These are phyloP conservation scores for Rhizopogon vesiculosus DNA, from an alignment of 768 basidiomycete species.

Conservation along the genomic window DNA sequence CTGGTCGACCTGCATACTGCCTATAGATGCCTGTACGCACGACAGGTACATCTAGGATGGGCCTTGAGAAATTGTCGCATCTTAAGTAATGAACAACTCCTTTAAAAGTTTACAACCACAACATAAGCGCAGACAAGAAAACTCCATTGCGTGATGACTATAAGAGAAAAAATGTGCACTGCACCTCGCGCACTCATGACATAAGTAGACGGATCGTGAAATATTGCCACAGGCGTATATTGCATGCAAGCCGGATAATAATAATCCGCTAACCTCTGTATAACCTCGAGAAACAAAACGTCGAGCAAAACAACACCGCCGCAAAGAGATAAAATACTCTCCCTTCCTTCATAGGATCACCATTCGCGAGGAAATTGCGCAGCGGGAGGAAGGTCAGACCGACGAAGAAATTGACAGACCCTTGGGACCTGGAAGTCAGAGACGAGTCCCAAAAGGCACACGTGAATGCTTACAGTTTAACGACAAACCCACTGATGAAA, in stretches of 20 bases:
- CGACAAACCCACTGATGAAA: constrained; percentile 72
- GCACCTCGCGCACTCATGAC: too few relatives aligned
- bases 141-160: too few relatives aligned
- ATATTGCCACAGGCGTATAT: neutral
- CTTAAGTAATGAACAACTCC: too few relatives aligned
- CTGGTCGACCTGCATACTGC: too few relatives aligned
- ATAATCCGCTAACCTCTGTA: constrained; percentile 17
- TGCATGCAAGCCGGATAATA: neutral
- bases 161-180: too few relatives aligned
- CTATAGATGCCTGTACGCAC: too few relatives aligned
- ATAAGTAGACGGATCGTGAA: neutral
- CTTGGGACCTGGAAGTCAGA: constrained; percentile 30
- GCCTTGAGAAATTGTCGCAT: too few relatives aligned
- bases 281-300: constrained; percentile 18
- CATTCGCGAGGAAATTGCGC: constrained; percentile 66
- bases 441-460: neutral
- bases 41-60: too few relatives aligned
- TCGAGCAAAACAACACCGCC: constrained; percentile 36
- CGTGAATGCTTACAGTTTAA: constrained; percentile 51
- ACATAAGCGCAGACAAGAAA: too few relatives aligned
- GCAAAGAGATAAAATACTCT: constrained; percentile 88
- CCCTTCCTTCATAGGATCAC: constrained; percentile 63
- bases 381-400: constrained; percentile 84
- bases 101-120: too few relatives aligned
- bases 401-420: constrained; percentile 83